A percentile compares a stretch with the other conserved stretches of the same genome.
phyloP scores from a whole-genome alignment of 1,284 basidiomycete genomes.

The Stygiomarasmius scandens region DNA sequence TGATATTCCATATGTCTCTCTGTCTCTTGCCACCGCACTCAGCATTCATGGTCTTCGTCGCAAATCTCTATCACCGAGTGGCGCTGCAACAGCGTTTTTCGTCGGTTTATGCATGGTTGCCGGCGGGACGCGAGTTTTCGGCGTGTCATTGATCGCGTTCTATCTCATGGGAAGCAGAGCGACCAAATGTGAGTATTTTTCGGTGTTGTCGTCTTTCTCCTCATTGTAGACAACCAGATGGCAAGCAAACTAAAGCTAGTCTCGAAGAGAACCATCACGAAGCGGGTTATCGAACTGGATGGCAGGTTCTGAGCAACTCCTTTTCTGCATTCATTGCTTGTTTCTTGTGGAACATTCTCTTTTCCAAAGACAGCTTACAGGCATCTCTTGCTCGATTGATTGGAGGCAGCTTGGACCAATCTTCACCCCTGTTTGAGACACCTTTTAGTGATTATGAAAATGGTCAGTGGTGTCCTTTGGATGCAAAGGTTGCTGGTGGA shows the following conservation, averaged over 20 bases:
- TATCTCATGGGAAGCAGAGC: constrained; percentile 83
- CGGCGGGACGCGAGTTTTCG: constrained; percentile 67
- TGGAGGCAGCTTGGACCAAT: neutral
- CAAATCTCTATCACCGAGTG: constrained; percentile 67
- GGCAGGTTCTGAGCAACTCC: constrained; percentile 85
- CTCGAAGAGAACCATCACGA: constrained; percentile 82
- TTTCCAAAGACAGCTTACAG: constrained; percentile 40
- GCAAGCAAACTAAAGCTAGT: constrained; percentile 67
- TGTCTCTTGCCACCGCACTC: constrained; percentile 39
- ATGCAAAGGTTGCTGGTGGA: constrained; percentile 38
- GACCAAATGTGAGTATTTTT: constrained; percentile 65
- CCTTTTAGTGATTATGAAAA: constrained; percentile 21
- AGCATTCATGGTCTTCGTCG: constrained; percentile 48
- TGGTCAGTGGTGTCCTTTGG: constrained; percentile 57
- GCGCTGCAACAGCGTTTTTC: constrained; percentile 76
- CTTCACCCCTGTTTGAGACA: constrained; percentile 19
- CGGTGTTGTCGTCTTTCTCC: neutral
- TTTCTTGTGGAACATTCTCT: constrained; percentile 64
- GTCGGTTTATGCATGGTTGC: constrained; percentile 73
- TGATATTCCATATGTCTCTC: constrained; percentile 25
- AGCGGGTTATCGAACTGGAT: constrained; percentile 70
- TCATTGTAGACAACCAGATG: constrained; percentile 40
- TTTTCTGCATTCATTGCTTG: constrained; percentile 70
- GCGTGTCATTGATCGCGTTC: constrained; percentile 76
- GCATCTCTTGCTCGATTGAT: constrained; percentile 29